A percentile compares a stretch with the other conserved stretches of the same genome.
Conservation (phyloP, 2,329 filamentous ascomycete species). For the Nigrospora osmanthi region DNA sequence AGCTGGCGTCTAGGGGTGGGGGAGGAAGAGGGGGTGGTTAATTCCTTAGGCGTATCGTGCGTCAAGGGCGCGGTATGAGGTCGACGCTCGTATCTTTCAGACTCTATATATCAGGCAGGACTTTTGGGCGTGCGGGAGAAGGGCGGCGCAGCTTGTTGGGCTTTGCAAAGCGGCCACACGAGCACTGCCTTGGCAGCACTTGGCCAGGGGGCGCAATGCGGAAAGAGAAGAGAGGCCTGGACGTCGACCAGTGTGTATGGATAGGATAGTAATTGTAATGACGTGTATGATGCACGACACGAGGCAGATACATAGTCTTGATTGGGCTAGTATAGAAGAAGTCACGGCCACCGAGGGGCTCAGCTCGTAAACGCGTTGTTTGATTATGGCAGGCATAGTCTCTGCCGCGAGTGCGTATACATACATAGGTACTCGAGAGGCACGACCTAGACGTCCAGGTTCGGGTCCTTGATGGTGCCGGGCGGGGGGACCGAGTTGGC, state of each 20-base stretch:
- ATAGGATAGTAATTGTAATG: slow-evolving; percentile 14
- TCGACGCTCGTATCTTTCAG: neutral
- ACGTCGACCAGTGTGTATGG: slow-evolving; percentile 7
- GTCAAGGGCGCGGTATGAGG: too few species aligned
- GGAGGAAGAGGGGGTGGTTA: too few species aligned
- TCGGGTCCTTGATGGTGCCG: slow-evolving; percentile 53
- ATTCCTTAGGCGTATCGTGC: too few species aligned
- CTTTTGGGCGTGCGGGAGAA: neutral
- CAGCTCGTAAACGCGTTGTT: too few species aligned
- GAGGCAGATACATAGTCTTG: slow-evolving; percentile 2
- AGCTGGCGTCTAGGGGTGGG: too few species aligned
- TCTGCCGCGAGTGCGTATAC: too few species aligned
- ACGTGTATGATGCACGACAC: slow-evolving; percentile 9
- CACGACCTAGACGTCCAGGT: slow-evolving; percentile 25
- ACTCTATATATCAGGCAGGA: neutral
- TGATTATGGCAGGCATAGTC: too few species aligned
- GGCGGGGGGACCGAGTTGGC: slow-evolving; percentile 62
- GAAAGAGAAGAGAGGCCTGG: slow-evolving; percentile 6
- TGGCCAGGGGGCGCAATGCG: too few species aligned
- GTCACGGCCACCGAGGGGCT: too few species aligned
- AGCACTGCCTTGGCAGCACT: neutral
- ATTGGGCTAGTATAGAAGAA: slow-evolving; percentile 1
- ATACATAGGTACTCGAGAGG: too few species aligned
- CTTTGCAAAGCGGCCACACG: neutral
- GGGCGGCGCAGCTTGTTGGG: neutral